These are phyloP conservation scores for Leccinum variicolor DNA, from an alignment of 768 basidiomycete species.

Conservation along the genomic window DNA sequence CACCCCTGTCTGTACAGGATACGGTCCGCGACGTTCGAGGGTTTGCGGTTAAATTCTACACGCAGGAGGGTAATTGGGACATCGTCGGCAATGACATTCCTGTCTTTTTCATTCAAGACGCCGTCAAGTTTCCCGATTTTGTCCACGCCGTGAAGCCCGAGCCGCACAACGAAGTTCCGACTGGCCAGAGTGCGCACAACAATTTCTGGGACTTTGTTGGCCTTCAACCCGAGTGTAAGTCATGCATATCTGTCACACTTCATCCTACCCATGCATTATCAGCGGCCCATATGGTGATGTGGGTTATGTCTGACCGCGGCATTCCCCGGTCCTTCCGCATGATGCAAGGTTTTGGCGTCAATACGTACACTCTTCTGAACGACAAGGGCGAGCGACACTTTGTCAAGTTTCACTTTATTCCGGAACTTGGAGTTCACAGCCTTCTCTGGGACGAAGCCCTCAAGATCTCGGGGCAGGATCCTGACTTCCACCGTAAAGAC, in stretches of 20 bases:
- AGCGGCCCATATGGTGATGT: constrained; percentile 77
- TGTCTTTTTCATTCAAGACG: constrained; percentile 79
- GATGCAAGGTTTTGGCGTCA: constrained; percentile 90
- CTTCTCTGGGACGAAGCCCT: constrained; percentile 89
- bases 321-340: constrained; percentile 84
- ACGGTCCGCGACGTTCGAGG: constrained; percentile 85
- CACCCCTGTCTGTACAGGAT: constrained; percentile 38
- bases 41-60: constrained; percentile 83
- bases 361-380: constrained; percentile 78
- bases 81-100: constrained; percentile 84
- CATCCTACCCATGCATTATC: constrained; percentile 15
- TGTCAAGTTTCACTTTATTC: constrained; percentile 86
- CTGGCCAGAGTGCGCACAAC: constrained; percentile 70
- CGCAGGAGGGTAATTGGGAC: constrained; percentile 84
- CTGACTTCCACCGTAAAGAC: constrained; percentile 89
- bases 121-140: constrained; percentile 83
- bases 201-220: constrained; percentile 87
- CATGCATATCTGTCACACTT: not conserved
- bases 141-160: constrained; percentile 86
- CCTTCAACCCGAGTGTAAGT: constrained; percentile 60
- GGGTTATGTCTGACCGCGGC: constrained; percentile 81
- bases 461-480: constrained; percentile 80
- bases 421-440: constrained; percentile 80
- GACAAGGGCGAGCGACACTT: constrained; percentile 64
- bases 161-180: constrained; percentile 77